Evolutionary conservation across 2,329 filamentous ascomycete genomes (phyloP).

Genomic region (Xylariaceae sp.): DNA sequence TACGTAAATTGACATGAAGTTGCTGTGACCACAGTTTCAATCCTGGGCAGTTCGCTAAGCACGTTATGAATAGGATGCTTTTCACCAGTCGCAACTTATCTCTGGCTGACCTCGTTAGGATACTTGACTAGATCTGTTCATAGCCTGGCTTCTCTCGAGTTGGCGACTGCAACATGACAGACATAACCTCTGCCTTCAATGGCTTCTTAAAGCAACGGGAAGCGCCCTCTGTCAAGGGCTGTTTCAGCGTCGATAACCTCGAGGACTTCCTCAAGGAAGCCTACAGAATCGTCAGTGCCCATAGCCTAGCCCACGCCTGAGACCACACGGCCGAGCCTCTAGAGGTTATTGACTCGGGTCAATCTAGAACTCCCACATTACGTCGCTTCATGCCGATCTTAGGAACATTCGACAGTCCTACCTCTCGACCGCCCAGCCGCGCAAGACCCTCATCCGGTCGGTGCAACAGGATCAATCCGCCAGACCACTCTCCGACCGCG

Average conservation of each 20-base stretch:
- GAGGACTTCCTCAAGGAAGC: constrained; percentile 93
- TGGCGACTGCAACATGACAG: constrained; percentile 40
- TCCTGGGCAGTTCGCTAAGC: no score
- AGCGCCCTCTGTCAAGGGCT: constrained; percentile 44
- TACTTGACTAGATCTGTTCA: neutral
- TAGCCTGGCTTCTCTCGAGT: neutral
- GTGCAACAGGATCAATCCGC: constrained; percentile 42
- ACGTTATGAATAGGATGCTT: neutral
- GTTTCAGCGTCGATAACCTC: constrained; percentile 50
- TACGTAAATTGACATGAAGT: constrained; percentile 11
- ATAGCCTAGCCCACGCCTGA: neutral
- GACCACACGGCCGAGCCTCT: neutral
- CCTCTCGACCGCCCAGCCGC: constrained; percentile 72
- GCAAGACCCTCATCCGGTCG: constrained; percentile 48
- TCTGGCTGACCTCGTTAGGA: neutral
- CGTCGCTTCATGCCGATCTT: constrained; percentile 74
- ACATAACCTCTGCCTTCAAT: constrained; percentile 67
- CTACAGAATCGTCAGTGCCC: constrained; percentile 71
- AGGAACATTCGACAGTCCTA: constrained; percentile 83
- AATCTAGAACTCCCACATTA: constrained; percentile 70
- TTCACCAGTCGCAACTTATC: neutral
- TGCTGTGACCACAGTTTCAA: neutral
- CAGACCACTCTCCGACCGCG: constrained; percentile 67
- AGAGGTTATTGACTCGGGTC: constrained; percentile 15
- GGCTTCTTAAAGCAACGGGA: constrained; percentile 59